Conservation (phyloP, 2,329 filamentous ascomycete genomes). For the Aspergillus awamori region DNA sequence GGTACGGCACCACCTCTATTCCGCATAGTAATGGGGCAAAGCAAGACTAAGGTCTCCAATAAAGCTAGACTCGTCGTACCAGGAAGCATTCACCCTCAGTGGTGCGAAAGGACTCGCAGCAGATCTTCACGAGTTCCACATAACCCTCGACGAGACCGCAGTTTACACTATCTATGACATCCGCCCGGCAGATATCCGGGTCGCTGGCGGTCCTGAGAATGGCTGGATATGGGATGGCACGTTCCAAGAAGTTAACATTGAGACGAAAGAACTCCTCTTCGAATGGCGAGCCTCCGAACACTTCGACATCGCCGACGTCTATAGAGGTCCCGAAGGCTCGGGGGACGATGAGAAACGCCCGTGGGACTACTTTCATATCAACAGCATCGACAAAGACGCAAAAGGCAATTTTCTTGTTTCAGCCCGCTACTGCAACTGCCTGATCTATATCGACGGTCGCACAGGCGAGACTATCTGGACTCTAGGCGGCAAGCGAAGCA, state of each 20-base stretch:
- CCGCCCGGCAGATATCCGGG: slow-evolving; percentile 42
- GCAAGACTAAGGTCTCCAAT: slow-evolving; percentile 2
- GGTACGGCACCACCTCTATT: slow-evolving; percentile 30
- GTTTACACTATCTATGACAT: slow-evolving; percentile 47
- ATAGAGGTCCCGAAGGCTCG: slow-evolving; percentile 21
- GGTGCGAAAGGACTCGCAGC: slow-evolving; percentile 40
- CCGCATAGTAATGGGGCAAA: background rate
- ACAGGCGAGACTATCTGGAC: slow-evolving; percentile 55
- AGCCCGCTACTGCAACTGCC: slow-evolving; percentile 36
- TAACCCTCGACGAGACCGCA: slow-evolving; percentile 48
- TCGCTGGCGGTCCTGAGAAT: slow-evolving; percentile 34
- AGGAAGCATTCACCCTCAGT: slow-evolving; percentile 40
- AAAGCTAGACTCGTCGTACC: slow-evolving; percentile 37
- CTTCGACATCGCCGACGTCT: slow-evolving; percentile 33
- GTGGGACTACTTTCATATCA: slow-evolving; percentile 62
- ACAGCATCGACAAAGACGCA: slow-evolving; percentile 55
- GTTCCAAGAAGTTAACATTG: slow-evolving; percentile 53
- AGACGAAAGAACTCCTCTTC: slow-evolving; percentile 48
- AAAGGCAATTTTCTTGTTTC: slow-evolving; percentile 51
- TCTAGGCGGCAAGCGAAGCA: slow-evolving; percentile 52
- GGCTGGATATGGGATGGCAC: slow-evolving; percentile 47
- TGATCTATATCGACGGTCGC: slow-evolving; percentile 49
- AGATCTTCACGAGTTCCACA: slow-evolving; percentile 51
- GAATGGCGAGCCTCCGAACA: slow-evolving; percentile 54
- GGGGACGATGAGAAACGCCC: slow-evolving; percentile 29